These are phyloP conservation scores for Adenanthera pavonina DNA, from an alignment of 306 rosid species.

Conservation along the genomic window DNA sequence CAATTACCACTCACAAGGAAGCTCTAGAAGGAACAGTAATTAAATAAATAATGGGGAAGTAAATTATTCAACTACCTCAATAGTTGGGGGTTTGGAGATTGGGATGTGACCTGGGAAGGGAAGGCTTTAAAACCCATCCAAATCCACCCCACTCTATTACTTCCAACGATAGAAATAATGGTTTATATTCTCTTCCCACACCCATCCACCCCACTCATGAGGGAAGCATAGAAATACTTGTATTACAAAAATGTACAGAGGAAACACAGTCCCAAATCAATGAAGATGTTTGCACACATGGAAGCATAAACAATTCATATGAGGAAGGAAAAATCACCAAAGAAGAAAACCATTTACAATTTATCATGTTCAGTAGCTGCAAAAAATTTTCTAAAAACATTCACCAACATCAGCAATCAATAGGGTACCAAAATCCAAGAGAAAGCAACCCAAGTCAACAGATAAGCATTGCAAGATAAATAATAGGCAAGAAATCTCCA, in stretches of 20 bases:
- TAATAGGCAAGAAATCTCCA: slow-evolving; percentile 11
- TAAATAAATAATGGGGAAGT: neutral
- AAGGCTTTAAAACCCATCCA: neutral
- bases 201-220: neutral
- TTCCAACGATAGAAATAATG: neutral
- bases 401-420: slow-evolving; percentile 13
- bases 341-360: neutral
- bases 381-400: neutral
- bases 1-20: neutral
- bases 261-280: neutral
- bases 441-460: slow-evolving; percentile 18
- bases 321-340: slow-evolving; percentile 3
- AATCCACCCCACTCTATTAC: neutral
- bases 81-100: neutral
- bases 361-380: neutral
- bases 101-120: neutral
- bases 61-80: neutral
- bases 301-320: neutral
- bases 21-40: neutral
- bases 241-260: neutral
- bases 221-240: slow-evolving; percentile 26
- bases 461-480: slow-evolving; percentile 12
- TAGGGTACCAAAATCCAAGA: slow-evolving; percentile 15
- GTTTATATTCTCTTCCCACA: neutral
- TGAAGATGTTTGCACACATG: neutral